These are phyloP conservation scores for Middelhovenomyces tepae DNA, from an alignment of 805 yeast genomes.

Conservation along the genomic window DNA sequence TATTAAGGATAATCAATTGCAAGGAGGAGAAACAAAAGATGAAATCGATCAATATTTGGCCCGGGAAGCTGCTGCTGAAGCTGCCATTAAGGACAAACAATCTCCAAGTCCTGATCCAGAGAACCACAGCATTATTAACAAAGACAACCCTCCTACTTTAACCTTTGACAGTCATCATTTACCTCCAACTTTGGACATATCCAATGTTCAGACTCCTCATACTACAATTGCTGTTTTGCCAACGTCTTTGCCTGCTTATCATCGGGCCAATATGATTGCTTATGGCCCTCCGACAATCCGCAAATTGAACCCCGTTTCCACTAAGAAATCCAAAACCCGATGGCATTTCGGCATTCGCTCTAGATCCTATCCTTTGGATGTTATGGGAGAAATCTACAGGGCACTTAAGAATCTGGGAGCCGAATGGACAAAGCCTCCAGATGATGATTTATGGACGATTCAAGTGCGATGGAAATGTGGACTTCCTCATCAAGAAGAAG, in stretches of 20 bases:
- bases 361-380: slow-evolving; percentile 92
- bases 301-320: slow-evolving; percentile 36
- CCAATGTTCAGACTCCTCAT: slow-evolving; percentile 39
- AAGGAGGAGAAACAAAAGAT: slow-evolving; percentile 10
- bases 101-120: too few relatives aligned
- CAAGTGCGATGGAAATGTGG: slow-evolving; percentile 84
- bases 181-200: too few relatives aligned
- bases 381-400: slow-evolving; percentile 95
- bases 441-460: slow-evolving; percentile 93
- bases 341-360: slow-evolving; percentile 99
- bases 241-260: slow-evolving; percentile 88
- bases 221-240: slow-evolving; percentile 90
- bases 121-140: background rate
- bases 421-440: slow-evolving; percentile 93
- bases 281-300: slow-evolving; percentile 39
- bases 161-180: slow-evolving; percentile 32
- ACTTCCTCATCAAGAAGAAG: slow-evolving; percentile 9
- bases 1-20: slow-evolving; percentile 64
- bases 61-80: slow-evolving; percentile 10
- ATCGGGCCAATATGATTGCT: slow-evolving; percentile 81
- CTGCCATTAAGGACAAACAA: background rate
- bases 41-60: slow-evolving; percentile 14
- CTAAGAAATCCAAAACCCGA: slow-evolving; percentile 84
- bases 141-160: slow-evolving; percentile 29
- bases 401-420: slow-evolving; percentile 92